Evolutionary conservation across 2,329 filamentous ascomycete genomes (phyloP), one percentile per base, ranked within the genome.

Genomic region (Golovinomyces cichoracearum): DNA sequence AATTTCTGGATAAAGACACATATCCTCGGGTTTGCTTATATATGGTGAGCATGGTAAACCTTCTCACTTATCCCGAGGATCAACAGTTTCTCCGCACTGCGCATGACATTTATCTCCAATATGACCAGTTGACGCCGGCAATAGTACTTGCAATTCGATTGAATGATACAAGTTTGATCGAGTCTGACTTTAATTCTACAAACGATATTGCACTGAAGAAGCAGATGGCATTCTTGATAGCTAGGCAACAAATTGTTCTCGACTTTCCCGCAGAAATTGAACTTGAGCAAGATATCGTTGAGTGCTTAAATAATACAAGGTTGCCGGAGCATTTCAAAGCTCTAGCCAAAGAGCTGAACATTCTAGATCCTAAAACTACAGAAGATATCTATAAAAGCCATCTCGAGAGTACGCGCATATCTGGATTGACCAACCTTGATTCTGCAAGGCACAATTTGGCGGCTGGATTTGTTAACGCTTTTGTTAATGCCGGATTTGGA

Each of bases 301-400:
- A 94, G 53, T 90, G 83, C 56, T 65, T 94, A 49, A 83, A 83
- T 62, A 98, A 95, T 64, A 76, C 80, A 17, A 83, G 81, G 59
- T 67, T 98, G 50, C 78, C 86, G 1, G 83, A 92, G 53, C 80
- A 95, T 64, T 98, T 93, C 72, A 93, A 93, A 65, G 76, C 81
- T 4, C 69, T 98, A 27, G 92, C 79, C 50, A 94, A 94, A 65
- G 90, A 98, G 63, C 72, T 98, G 48, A 95, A 98, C 64, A 88
- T 98, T 48, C 69, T 95, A 38, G 90, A 98, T 53, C 90, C 90
- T 31, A 95, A 94, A 68, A 83, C 83, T 40, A 92, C 88, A 0
- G 90, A 98, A 62, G 92, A 98, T 59, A 98, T 98, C 58, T 98
- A 98, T 73, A 98, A 98, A 70, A 93, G 85, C 60, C 90, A 98